These are phyloP conservation scores for Coprinopsis marcescibilis DNA, from an alignment of 768 basidiomycete genomes.

Conservation along the genomic window DNA sequence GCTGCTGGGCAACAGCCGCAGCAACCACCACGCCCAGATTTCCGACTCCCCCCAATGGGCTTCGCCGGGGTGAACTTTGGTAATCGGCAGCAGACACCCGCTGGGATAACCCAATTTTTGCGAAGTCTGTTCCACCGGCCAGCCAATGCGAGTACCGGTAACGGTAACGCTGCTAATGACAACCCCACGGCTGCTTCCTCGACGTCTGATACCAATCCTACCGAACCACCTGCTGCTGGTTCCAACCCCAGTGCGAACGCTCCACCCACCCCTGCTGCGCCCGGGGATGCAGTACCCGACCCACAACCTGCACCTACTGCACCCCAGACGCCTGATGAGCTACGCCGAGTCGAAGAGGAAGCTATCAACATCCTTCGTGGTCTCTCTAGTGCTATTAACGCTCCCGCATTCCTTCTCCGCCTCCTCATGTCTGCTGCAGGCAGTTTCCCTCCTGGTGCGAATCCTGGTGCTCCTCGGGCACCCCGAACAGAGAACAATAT, in stretches of 20 bases:
- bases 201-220: background rate
- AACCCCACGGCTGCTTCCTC: background rate
- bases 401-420: background rate
- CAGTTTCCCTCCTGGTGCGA: constrained; percentile 16
- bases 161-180: background rate
- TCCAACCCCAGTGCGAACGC: background rate
- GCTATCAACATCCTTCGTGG: too few species aligned
- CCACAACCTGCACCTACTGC: too few species aligned
- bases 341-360: background rate
- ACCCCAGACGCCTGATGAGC: too few species aligned
- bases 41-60: background rate
- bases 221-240: too few species aligned
- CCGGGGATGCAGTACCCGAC: too few species aligned
- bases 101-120: background rate
- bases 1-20: constrained; percentile 2
- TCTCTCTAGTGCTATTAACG: background rate
- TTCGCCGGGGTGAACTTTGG: constrained; percentile 10
- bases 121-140: background rate
- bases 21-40: constrained; percentile 10
- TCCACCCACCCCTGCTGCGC: background rate
- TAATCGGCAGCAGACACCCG: constrained; percentile 2
- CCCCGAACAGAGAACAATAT: background rate
- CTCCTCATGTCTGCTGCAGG: constrained; percentile 12
- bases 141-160: background rate
- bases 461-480: constrained; percentile 9